phyloP scores from a whole-genome alignment of 2,329 filamentous ascomycete genomes.

The Pezizomycotina sp. region DNA sequence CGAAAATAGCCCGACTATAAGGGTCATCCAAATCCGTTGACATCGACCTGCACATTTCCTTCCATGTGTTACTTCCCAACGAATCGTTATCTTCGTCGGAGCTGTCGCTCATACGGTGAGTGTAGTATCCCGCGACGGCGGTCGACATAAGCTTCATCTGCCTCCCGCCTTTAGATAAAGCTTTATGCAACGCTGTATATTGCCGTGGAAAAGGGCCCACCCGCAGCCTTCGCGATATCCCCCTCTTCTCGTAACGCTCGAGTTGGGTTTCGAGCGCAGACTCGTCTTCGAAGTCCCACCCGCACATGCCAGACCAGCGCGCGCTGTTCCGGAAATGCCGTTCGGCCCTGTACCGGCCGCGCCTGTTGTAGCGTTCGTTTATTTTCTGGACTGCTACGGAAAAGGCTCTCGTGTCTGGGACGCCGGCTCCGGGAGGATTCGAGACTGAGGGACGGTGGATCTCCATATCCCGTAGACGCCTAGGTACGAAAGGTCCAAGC shows the following conservation, averaged over 20 bases:
- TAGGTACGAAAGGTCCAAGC: slow-evolving; percentile 57
- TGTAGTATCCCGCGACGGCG: slow-evolving; percentile 25
- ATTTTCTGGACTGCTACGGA: slow-evolving; percentile 32
- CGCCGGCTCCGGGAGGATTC: slow-evolving; percentile 21
- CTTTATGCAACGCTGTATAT: slow-evolving; percentile 54
- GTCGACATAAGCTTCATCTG: slow-evolving; percentile 26
- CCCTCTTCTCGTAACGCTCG: slow-evolving; percentile 33
- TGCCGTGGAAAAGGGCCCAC: no score
- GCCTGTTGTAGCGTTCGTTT: slow-evolving; percentile 45
- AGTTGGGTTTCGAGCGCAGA: slow-evolving; percentile 34
- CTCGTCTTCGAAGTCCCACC: slow-evolving; percentile 45
- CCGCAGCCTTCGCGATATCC: slow-evolving; percentile 33
- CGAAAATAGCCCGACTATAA: slow-evolving; percentile 63
- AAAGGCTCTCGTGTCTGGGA: slow-evolving; percentile 21
- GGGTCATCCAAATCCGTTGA: slow-evolving; percentile 49
- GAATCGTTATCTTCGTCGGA: slow-evolving; percentile 14
- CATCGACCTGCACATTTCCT: slow-evolving; percentile 39
- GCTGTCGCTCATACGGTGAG: slow-evolving; percentile 20
- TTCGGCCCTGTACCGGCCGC: slow-evolving; percentile 45
- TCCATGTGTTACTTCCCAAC: slow-evolving; percentile 35
- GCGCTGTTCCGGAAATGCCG: slow-evolving; percentile 51
- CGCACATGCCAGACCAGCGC: slow-evolving; percentile 64
- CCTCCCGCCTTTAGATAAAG: slow-evolving; percentile 22
- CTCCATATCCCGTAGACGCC: slow-evolving; percentile 58
- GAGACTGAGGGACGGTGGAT: slow-evolving; percentile 9